Percentiles rank a stretch among this genome's conserved stretches.
phyloP scores from a whole-genome alignment of 495 filamentous ascomycete species.

The Astrothelium subdiscretum region DNA sequence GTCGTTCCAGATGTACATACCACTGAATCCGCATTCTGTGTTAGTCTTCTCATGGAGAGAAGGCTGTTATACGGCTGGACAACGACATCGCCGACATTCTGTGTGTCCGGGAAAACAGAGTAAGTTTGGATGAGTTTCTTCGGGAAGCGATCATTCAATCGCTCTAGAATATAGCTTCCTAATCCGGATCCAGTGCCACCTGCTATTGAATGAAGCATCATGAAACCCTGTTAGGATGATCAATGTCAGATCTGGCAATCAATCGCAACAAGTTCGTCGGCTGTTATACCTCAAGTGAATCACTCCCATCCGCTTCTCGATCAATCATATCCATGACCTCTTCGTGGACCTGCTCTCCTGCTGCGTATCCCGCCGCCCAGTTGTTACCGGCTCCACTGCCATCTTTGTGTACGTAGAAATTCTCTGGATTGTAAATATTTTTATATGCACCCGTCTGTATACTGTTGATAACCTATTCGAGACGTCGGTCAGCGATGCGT shows the following conservation, averaged over 20 bases:
- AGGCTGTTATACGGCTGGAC: conserved; percentile 98
- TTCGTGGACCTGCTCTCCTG: conserved; percentile 85
- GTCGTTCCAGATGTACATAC: conserved; percentile 27
- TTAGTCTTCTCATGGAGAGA: conserved; percentile 78
- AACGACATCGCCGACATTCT: conserved; percentile 74
- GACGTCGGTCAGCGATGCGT: background rate
- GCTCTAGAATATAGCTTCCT: conserved; percentile 88
- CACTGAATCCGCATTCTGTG: conserved; percentile 94
- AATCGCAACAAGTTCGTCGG: no score
- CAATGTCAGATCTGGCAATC: background rate
- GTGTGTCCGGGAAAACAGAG: conserved; percentile 91
- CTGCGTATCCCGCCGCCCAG: conserved; percentile 90
- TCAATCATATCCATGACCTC: conserved; percentile 99
- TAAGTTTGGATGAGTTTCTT: conserved; percentile 99
- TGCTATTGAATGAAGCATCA: conserved; percentile 96
- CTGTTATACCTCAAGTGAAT: conserved; percentile 66
- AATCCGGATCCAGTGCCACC: conserved; percentile 92
- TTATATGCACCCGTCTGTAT: conserved; percentile 90
- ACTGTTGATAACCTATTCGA: conserved; percentile 62
- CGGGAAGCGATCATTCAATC: conserved; percentile 92
- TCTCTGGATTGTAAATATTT: conserved; percentile 99
- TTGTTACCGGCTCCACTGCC: conserved; percentile 93
- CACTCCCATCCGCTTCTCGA: conserved; percentile 93
- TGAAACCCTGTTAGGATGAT: conserved; percentile 59
- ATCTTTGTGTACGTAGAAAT: conserved; percentile 88